Base-by-base conservation (phyloP, 108 stramenopile genomes). In the Nitzschia sp. region DNA sequence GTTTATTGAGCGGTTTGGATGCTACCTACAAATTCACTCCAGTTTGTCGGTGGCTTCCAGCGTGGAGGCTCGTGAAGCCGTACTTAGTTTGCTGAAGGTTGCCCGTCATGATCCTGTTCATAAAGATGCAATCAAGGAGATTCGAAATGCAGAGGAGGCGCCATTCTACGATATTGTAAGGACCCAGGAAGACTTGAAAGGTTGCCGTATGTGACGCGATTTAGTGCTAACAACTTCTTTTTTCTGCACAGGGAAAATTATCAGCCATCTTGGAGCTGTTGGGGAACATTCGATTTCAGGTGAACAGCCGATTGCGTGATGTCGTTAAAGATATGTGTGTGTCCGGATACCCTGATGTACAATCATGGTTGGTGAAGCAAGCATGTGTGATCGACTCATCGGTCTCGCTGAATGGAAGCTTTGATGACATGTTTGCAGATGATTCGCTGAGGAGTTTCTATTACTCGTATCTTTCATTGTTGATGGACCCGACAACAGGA, bases 321-420 rank as follows among this genome's bases (percentile, higher is more conserved):
- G 63, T 73, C 34, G 39, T 86, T 12, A 70, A 74, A 5, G 37
- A 76, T 10, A 41, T 91, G 44, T 80, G 86, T 48, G 93, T 86
- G 20, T 86, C 93, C 19, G 89, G 86, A 20, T 94, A 85, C 67
- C 93, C 93, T 21, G 93, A 94, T 71, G 42, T 94, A 29, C 78
- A 71, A 50, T 88, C 93, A 3, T 86, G 87, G 86, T 83, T 80
- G 60, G 86, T 94, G 21, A 74, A 71, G 53, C 69, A 79, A 52
- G 76, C 76, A 15, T 87, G 84, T 63, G 25, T 77, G 22, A 41
- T 43, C 6, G 37, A 12, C 17, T 29, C 7, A 3, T n/a, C 10
- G 9, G 43, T 15, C n/a, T 8, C 44, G 3, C 19, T 21, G 22
- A 21, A 24, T 46, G 44, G 24, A 51, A 8, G 40, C 10, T 39